These are phyloP conservation scores for Boletus rufocinnamomeus DNA, from an alignment of 768 basidiomycete genomes.

Conservation along the genomic window DNA sequence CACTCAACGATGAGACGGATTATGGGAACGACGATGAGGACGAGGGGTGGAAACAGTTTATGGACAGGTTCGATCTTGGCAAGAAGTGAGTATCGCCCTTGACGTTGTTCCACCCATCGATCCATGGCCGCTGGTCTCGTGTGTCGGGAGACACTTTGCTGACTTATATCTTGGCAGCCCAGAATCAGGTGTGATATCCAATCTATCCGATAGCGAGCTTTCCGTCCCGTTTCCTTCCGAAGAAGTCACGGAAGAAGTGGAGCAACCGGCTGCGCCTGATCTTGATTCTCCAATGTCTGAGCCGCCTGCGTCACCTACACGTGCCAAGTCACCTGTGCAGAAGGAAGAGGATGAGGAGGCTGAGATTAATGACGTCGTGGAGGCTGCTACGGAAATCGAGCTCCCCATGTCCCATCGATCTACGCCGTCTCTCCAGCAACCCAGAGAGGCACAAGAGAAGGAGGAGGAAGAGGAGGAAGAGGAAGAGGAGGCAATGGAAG, in stretches of 20 bases:
- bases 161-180: constrained; percentile 32
- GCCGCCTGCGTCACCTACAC: constrained; percentile 33
- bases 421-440: constrained; percentile 18
- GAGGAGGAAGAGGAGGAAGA: constrained; percentile 23
- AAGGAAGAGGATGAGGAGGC: constrained; percentile 30
- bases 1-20: constrained; percentile 45
- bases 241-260: constrained; percentile 9
- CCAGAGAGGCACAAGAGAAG: constrained; percentile 11
- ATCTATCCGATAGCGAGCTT: constrained; percentile 38
- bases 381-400: constrained; percentile 13
- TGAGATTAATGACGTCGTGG: constrained; percentile 22
- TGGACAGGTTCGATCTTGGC: constrained; percentile 56
- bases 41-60: constrained; percentile 47
- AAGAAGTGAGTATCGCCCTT: constrained; percentile 44
- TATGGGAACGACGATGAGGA: constrained; percentile 34
- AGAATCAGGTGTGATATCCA: constrained; percentile 43
- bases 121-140: constrained; percentile 1
- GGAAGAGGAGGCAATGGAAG: constrained; percentile 16
- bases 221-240: constrained; percentile 22
- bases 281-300: constrained; percentile 37
- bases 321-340: constrained; percentile 23
- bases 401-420: constrained; percentile 16
- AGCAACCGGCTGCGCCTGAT: constrained; percentile 20
- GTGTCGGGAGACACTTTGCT: constrained; percentile 8
- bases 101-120: neutral